phyloP scores from a whole-genome alignment of 768 basidiomycete species.

The Agrocybe praecox region DNA sequence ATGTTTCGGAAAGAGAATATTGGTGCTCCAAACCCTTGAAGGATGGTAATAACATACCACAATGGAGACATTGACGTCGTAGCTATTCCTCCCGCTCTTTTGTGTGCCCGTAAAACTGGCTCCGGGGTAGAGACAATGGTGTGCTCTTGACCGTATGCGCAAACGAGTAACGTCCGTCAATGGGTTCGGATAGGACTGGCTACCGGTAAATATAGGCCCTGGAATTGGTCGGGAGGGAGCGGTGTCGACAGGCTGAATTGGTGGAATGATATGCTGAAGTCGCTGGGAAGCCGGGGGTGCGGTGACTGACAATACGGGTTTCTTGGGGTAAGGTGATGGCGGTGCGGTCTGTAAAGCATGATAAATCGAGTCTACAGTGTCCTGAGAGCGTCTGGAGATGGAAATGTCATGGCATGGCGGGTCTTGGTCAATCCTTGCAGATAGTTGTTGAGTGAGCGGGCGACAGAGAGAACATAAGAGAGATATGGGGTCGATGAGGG shows the following conservation, averaged over 20 bases:
- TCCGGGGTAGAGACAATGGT: conserved; percentile 86
- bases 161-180: conserved; percentile 76
- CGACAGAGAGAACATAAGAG: conserved; percentile 48
- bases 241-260: conserved; percentile 5
- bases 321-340: conserved; percentile 15
- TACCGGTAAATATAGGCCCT: conserved; percentile 4
- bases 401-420: conserved; percentile 19
- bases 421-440: conserved; percentile 20
- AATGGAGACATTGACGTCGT: conserved; percentile 92
- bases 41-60: conserved; percentile 60
- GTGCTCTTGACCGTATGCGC: conserved; percentile 69
- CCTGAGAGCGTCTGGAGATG: conserved; percentile 22
- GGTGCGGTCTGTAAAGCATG: conserved; percentile 1
- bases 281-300: conserved; percentile 10
- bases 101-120: conserved; percentile 90
- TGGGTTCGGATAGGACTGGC: conserved; percentile 44
- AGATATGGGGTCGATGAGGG: conserved; percentile 36
- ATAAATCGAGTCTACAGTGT: conserved; percentile 7
- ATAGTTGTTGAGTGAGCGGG: conserved; percentile 18
- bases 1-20: neutral
- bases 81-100: conserved; percentile 91
- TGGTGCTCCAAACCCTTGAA: neutral
- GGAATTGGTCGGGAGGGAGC: conserved; percentile 13
- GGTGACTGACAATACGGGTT: conserved; percentile 19
- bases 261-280: conserved; percentile 11